Evolutionary conservation across 2,329 filamentous ascomycete species (phyloP).

Genomic region (Cladorrhinum sp.): DNA sequence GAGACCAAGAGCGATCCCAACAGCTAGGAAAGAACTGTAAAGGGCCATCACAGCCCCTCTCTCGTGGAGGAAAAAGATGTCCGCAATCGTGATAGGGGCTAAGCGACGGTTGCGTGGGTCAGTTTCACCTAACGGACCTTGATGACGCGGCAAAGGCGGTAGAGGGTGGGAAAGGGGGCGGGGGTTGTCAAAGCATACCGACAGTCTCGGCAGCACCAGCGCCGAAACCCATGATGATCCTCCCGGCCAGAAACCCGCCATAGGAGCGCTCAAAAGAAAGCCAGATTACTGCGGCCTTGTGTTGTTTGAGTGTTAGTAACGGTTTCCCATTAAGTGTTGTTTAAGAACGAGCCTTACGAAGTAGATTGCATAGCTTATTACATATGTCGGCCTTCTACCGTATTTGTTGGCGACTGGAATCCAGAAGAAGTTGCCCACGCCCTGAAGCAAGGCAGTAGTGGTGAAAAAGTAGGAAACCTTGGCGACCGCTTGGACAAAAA

Average conservation of each 20-base stretch:
- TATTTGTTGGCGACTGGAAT: slow-evolving; percentile 46
- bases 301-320: background rate
- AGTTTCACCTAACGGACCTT: background rate
- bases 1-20: slow-evolving; percentile 43
- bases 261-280: slow-evolving; percentile 43
- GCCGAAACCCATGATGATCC: slow-evolving; percentile 52
- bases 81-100: slow-evolving; percentile 50
- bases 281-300: slow-evolving; percentile 39
- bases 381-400: slow-evolving; percentile 43
- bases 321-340: background rate
- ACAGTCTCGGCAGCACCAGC: slow-evolving; percentile 52
- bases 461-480: slow-evolving; percentile 53
- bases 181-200: slow-evolving; percentile 24
- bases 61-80: slow-evolving; percentile 57
- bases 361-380: slow-evolving; percentile 44
- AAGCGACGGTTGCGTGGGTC: background rate
- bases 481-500: slow-evolving; percentile 37
- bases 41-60: slow-evolving; percentile 50
- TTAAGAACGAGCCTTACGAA: slow-evolving; percentile 23
- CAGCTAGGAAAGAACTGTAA: slow-evolving; percentile 41
- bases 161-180: background rate
- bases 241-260: slow-evolving; percentile 41
- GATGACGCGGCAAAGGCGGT: slow-evolving; percentile 27
- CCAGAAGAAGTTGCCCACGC: slow-evolving; percentile 46
- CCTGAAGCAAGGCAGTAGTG: slow-evolving; percentile 47